A percentile compares a stretch with the other conserved stretches of the same genome.
phyloP scores from a whole-genome alignment of 345 rosid species.

The Hibiscus tridactylites region DNA sequence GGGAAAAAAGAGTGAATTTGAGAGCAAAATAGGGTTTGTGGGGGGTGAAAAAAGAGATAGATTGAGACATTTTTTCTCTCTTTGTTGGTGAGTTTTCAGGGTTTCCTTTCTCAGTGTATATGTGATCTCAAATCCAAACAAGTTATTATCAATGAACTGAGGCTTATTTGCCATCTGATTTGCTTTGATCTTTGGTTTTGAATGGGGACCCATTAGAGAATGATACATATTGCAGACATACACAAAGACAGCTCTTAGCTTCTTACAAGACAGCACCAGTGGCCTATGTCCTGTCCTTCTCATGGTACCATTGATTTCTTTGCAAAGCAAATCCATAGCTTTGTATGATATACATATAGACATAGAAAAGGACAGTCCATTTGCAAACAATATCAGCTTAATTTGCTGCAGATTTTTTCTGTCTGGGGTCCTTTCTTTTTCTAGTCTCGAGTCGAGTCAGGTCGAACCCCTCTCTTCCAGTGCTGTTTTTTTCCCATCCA shows the following conservation, averaged over 20 bases:
- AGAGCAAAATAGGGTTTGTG: constrained; percentile 10
- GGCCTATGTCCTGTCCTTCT: constrained; percentile 16
- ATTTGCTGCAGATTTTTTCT: constrained; percentile 19
- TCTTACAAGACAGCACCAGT: constrained; percentile 12
- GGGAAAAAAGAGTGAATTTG: neutral
- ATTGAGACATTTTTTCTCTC: constrained; percentile 31
- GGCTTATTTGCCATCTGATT: neutral
- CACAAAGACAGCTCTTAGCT: constrained; percentile 14
- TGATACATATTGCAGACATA: constrained; percentile 6
- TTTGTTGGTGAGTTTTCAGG: constrained; percentile 23
- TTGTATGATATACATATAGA: neutral
- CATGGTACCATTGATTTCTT: constrained; percentile 1
- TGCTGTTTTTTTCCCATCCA: neutral
- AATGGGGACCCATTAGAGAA: neutral
- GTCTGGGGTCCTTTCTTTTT: constrained; percentile 13
- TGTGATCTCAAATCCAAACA: constrained; percentile 18
- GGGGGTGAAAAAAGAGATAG: constrained; percentile 23
- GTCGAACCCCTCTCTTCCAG: neutral
- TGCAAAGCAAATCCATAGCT: neutral
- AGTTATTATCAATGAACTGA: neutral
- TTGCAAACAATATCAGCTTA: constrained; percentile 15
- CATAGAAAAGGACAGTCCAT: constrained; percentile 24
- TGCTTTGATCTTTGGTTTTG: neutral
- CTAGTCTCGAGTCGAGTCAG: neutral
- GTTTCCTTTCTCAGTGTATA: neutral